Percentiles rank a stretch among this genome's conserved stretches.
Evolutionary conservation across 768 basidiomycete genomes (phyloP).

Genomic region (Roridomyces roridus): DNA sequence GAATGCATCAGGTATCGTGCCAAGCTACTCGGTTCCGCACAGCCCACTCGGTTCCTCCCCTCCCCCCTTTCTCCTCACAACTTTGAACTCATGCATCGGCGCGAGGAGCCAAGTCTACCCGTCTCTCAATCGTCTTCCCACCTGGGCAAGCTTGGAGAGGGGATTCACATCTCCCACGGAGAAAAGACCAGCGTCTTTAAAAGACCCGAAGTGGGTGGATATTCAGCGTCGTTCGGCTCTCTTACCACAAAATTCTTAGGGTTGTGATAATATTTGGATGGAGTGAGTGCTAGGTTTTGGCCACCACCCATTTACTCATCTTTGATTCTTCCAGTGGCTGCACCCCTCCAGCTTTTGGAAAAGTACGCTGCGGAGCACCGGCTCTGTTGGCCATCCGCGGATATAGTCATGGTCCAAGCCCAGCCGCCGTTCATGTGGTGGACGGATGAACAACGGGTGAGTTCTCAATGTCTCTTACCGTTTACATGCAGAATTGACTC

Average conservation of each 20-base stretch:
- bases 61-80: too few relatives aligned
- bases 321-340: neutral
- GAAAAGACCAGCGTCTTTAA: neutral
- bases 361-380: neutral
- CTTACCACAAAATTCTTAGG: neutral
- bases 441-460: neutral
- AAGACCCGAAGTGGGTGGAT: conserved; percentile 1
- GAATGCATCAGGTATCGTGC: too few relatives aligned
- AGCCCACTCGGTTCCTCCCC: too few relatives aligned
- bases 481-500: too few relatives aligned
- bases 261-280: neutral
- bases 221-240: neutral
- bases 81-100: too few relatives aligned
- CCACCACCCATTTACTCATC: neutral
- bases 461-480: too few relatives aligned
- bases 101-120: too few relatives aligned
- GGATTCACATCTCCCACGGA: neutral
- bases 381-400: neutral
- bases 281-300: neutral
- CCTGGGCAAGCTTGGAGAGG: neutral
- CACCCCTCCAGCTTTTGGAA: neutral
- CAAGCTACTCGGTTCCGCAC: too few relatives aligned
- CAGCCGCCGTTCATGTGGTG: neutral
- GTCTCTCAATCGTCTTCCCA: too few relatives aligned
- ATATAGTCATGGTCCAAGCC: conserved; percentile 4